These are phyloP conservation scores for Protomyces inundatus DNA, from an alignment of 1,139 yeast genomes.

Conservation along the genomic window DNA sequence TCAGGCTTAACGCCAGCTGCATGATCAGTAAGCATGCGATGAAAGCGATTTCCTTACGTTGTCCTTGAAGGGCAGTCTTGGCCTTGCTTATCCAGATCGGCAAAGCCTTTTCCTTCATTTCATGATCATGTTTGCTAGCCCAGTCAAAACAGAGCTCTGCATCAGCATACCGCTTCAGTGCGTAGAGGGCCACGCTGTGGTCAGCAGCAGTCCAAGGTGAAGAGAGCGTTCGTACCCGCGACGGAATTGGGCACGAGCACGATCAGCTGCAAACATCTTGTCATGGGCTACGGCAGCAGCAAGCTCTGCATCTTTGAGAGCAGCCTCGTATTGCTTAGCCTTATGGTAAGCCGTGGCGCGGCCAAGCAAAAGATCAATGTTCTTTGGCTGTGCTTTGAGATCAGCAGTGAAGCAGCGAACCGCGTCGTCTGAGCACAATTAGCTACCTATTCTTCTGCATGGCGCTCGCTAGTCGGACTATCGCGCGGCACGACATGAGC, in stretches of 20 bases:
- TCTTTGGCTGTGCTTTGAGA: conserved; percentile 13
- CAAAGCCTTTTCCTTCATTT: conserved; percentile 44
- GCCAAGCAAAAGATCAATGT: conserved; percentile 20
- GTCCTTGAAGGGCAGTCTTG: conserved; percentile 32
- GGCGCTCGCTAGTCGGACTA: too few species aligned
- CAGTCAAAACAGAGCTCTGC: conserved; percentile 50
- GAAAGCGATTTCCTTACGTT: not conserved
- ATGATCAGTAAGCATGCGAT: too few species aligned
- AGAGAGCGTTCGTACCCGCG: conserved; percentile 40
- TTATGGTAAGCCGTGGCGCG: conserved; percentile 14
- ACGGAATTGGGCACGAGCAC: conserved; percentile 57
- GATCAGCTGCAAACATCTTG: conserved; percentile 50
- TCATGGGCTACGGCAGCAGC: conserved; percentile 54
- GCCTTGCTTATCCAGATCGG: conserved; percentile 44
- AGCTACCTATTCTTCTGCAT: too few species aligned
- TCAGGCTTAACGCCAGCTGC: too few species aligned
- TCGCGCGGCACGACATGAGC: too few species aligned
- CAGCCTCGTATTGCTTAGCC: conserved; percentile 47
- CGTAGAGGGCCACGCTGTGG: conserved; percentile 34
- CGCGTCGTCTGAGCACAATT: conserved; percentile 4
- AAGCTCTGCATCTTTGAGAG: conserved; percentile 50
- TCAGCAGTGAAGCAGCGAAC: conserved; percentile 22
- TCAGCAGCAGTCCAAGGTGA: conserved; percentile 31
- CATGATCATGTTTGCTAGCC: conserved; percentile 48
- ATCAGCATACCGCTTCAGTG: conserved; percentile 45